Conservation (phyloP, 1,284 basidiomycete genomes). For the Dichomitus squalens region DNA sequence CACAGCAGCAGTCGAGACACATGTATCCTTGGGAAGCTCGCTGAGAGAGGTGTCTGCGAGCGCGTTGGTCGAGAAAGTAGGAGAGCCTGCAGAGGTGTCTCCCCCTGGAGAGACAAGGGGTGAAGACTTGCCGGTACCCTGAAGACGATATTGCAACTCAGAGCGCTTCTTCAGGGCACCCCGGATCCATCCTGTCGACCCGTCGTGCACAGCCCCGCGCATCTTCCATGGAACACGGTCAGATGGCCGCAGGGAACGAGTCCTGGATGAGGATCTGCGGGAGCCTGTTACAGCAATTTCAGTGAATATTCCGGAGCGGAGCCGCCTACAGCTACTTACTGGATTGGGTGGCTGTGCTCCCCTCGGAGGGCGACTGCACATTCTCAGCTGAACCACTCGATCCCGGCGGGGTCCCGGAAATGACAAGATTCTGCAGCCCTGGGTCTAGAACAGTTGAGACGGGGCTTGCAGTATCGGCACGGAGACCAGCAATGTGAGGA, state of each 20-base stretch:
- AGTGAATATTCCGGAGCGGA: not conserved
- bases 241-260: not conserved
- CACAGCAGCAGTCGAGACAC: not conserved
- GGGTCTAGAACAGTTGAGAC: slow-evolving; percentile 12
- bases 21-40: not conserved
- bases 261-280: not conserved
- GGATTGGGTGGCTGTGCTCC: too few relatives aligned
- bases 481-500: not conserved
- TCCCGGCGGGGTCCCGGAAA: not conserved
- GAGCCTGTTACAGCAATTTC: not conserved
- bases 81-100: not conserved
- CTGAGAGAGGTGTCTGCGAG: not conserved
- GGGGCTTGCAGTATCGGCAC: slow-evolving; percentile 15
- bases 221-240: not conserved
- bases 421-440: slow-evolving; percentile 9
- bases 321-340: not conserved
- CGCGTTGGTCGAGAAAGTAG: not conserved
- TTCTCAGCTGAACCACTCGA: not conserved
- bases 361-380: not conserved
- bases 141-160: not conserved
- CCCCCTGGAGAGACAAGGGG: not conserved
- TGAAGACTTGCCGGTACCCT: not conserved
- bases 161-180: slow-evolving; percentile 6
- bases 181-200: not conserved
- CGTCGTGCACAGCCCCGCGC: not conserved